Evolutionary conservation across 331 rosid species (phyloP).

Genomic region (Quercus tomentella): DNA sequence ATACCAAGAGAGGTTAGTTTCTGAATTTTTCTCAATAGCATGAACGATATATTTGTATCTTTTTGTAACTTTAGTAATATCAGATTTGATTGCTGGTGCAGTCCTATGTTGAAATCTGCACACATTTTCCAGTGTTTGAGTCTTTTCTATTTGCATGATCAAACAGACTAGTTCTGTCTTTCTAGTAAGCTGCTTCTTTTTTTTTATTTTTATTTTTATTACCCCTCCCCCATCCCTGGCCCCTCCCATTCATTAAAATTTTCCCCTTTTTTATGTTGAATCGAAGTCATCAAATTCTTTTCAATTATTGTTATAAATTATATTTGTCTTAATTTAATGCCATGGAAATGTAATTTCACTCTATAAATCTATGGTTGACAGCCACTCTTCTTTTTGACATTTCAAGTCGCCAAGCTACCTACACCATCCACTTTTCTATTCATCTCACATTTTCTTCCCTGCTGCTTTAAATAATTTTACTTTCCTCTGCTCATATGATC

Average conservation of each 20-base stretch:
- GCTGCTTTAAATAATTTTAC: too few species aligned
- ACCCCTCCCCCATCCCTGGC: background rate
- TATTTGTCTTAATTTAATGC: background rate
- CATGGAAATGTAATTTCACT: background rate
- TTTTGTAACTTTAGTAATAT: background rate
- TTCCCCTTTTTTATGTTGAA: background rate
- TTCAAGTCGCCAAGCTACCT: too few species aligned
- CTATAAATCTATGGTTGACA: background rate
- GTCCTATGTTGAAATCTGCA: background rate
- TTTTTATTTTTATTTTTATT: background rate
- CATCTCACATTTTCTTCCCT: too few species aligned
- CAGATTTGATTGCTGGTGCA: background rate
- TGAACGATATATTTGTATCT: background rate
- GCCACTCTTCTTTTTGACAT: too few species aligned
- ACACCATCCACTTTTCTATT: too few species aligned
- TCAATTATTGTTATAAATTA: background rate
- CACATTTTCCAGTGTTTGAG: background rate
- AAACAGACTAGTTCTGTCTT: background rate
- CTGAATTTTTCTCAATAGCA: background rate
- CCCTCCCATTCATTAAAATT: background rate
- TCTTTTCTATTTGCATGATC: background rate
- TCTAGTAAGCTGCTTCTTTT: background rate
- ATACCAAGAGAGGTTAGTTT: slow-evolving; percentile 74
- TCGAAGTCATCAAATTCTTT: background rate
- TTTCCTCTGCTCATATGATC: too few species aligned